These are phyloP conservation scores for Pythium angustatum DNA, from an alignment of 352 stramenopile genomes.

Conservation along the genomic window DNA sequence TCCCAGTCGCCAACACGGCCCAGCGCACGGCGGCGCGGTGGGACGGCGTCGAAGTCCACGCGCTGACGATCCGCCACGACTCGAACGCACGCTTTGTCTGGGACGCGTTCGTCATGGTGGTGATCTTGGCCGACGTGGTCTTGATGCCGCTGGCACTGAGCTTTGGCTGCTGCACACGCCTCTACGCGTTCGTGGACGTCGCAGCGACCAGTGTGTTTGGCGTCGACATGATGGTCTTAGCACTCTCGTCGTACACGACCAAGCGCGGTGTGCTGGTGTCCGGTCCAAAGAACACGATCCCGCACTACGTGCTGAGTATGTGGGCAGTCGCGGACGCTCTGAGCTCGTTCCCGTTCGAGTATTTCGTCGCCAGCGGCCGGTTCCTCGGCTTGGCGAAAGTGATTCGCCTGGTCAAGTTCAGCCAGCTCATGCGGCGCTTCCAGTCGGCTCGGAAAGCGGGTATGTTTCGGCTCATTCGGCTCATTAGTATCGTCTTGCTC, in stretches of 20 bases:
- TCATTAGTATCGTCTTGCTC: slow-evolving; percentile 55
- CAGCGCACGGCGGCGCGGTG: slow-evolving; percentile 42
- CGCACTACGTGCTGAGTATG: slow-evolving; percentile 53
- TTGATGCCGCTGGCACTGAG: slow-evolving; percentile 53
- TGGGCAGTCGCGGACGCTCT: slow-evolving; percentile 64
- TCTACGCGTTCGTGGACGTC: slow-evolving; percentile 35
- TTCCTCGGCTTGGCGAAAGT: slow-evolving; percentile 67
- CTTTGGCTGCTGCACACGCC: slow-evolving; percentile 39
- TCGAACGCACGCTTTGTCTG: slow-evolving; percentile 40
- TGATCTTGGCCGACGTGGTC: slow-evolving; percentile 58
- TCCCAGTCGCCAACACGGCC: slow-evolving; percentile 30
- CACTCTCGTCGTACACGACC: slow-evolving; percentile 56
- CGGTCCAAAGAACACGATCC: slow-evolving; percentile 36
- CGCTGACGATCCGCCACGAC: slow-evolving; percentile 56
- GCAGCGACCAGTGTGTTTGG: slow-evolving; percentile 49
- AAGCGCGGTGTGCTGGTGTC: slow-evolving; percentile 55
- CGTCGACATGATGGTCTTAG: slow-evolving; percentile 56
- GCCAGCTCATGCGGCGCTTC: slow-evolving; percentile 49
- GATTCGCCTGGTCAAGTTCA: slow-evolving; percentile 66
- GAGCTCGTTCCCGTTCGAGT: slow-evolving; percentile 71
- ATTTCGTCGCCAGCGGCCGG: slow-evolving; percentile 38
- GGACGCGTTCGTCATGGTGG: slow-evolving; percentile 54
- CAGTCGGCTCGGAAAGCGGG: slow-evolving; percentile 69
- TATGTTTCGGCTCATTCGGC: slow-evolving; percentile 50
- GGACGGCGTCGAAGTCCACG: slow-evolving; percentile 33